These are phyloP conservation scores for Ganoderma lucidum DNA, from an alignment of 1,284 basidiomycete species.

Conservation along the genomic window DNA sequence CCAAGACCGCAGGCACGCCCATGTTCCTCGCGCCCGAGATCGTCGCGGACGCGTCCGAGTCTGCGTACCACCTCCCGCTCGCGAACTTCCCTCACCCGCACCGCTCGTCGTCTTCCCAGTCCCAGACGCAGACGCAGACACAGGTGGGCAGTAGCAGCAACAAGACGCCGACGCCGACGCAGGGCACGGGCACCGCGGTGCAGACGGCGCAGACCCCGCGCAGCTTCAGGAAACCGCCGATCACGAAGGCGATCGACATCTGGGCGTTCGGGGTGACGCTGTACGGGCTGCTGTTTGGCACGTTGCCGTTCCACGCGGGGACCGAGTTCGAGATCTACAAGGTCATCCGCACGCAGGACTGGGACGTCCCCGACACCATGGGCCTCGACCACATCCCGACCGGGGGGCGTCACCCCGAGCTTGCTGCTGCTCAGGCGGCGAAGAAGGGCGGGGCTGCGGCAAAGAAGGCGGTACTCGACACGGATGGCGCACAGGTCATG, in stretches of 20 bases:
- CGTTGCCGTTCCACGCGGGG: slow-evolving; percentile 74
- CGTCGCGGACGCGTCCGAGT: slow-evolving; percentile 61
- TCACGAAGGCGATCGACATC: slow-evolving; percentile 98
- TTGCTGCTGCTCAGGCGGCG: slow-evolving; percentile 25
- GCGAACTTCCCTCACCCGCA: slow-evolving; percentile 29
- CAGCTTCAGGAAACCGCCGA: slow-evolving; percentile 59
- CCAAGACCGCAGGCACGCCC: slow-evolving; percentile 95
- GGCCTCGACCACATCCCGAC: slow-evolving; percentile 75
- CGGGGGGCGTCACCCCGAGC: slow-evolving; percentile 59
- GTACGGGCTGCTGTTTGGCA: slow-evolving; percentile 93
- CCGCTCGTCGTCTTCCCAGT: slow-evolving; percentile 40
- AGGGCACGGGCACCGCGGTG: slow-evolving; percentile 24
- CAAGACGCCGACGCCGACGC: not conserved
- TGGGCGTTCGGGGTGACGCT: slow-evolving; percentile 99
- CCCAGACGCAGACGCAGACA: slow-evolving; percentile 21
- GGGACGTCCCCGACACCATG: slow-evolving; percentile 77
- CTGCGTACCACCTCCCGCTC: slow-evolving; percentile 8
- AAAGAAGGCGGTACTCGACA: slow-evolving; percentile 32
- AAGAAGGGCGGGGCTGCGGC: slow-evolving; percentile 51
- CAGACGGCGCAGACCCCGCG: slow-evolving; percentile 28
- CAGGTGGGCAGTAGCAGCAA: slow-evolving; percentile 8
- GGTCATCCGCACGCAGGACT: slow-evolving; percentile 84
- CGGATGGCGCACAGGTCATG: slow-evolving; percentile 70
- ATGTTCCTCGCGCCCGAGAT: slow-evolving; percentile 99
- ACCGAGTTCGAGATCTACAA: slow-evolving; percentile 87